Base-by-base conservation (phyloP, 139 green algal genomes). In the Picochlorum sp. region DNA sequence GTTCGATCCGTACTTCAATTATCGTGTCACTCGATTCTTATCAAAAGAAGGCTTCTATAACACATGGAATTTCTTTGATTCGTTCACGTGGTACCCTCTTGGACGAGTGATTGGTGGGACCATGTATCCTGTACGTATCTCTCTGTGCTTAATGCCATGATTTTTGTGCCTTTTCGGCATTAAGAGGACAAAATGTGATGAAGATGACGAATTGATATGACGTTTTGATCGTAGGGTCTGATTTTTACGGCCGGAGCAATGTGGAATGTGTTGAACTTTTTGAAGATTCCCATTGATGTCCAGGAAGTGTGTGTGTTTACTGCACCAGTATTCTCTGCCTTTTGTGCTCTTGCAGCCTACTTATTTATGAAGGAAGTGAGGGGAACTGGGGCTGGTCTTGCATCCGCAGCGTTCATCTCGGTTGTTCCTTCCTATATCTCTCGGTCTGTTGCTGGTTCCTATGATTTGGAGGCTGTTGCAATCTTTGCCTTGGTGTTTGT, bases 241-340 rank as follows among this genome's bases (percentile, higher is more conserved):
- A 97, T 91, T 44, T 87, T 83, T 47, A 97, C 90, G 0, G 90
- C 90, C 29, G 87, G 87, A 7, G 8, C 67, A 8, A 92, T 96
- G 35, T 91, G 81, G 70, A 82, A 87, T 25, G 50, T 96, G 32
- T 73, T 96, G 22, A 88, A 97, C 53, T 67, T 55, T 13, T 51
- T 96, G 18, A 84, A 94, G 72, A 86, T 96, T 30, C 88, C 89
- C 7, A 73, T 97, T n/a, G 70, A 93, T 49, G 75, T 97, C 8
- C 88, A 94, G 51, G 91, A 96, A 74, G 85, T 97, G 14, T 97
- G 89, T 63, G 90, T 97, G 20, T 93, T 96, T 64, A 97, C 87
- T 16, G 90, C 86, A 14, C 89, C 90, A 1, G 69, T 97, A 14
- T 97, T 97, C 73, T 93, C 86, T 13, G 83, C 83, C 1, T 75